phyloP scores from a whole-genome alignment of 1,284 basidiomycete genomes.

The Ustilago tritici region DNA sequence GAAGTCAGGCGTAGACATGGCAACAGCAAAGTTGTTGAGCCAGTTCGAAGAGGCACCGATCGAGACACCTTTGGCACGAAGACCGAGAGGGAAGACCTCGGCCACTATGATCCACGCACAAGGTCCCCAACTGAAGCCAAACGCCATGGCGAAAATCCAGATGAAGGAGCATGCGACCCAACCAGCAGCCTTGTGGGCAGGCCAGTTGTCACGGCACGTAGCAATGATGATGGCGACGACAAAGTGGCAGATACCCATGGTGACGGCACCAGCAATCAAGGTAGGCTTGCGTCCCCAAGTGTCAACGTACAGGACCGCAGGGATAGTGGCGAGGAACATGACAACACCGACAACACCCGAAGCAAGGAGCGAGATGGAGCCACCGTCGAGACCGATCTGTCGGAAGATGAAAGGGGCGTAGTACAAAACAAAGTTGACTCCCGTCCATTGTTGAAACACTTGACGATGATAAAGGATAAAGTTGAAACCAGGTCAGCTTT shows the following conservation, averaged over 20 bases:
- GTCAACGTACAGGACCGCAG: slow-evolving; percentile 48
- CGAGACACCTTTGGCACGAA: slow-evolving; percentile 44
- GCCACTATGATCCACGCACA: slow-evolving; percentile 28
- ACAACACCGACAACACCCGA: slow-evolving; percentile 53
- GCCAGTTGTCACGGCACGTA: slow-evolving; percentile 27
- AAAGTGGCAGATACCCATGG: slow-evolving; percentile 50
- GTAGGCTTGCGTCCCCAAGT: slow-evolving; percentile 54
- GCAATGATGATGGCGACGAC: slow-evolving; percentile 39
- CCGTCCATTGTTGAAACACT: background rate
- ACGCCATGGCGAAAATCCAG: background rate
- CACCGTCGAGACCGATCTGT: slow-evolving; percentile 39
- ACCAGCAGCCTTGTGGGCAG: slow-evolving; percentile 41
- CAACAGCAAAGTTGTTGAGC: slow-evolving; percentile 45
- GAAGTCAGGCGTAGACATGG: slow-evolving; percentile 38
- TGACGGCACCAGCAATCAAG: slow-evolving; percentile 38
- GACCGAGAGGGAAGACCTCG: slow-evolving; percentile 35
- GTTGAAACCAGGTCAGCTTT: background rate
- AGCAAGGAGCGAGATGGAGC: slow-evolving; percentile 20
- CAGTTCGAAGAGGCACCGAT: slow-evolving; percentile 27
- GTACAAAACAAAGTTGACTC: slow-evolving; percentile 49
- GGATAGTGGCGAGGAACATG: slow-evolving; percentile 56
- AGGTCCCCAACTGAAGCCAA: too few species aligned
- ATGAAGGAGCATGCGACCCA: slow-evolving; percentile 36
- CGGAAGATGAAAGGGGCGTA: slow-evolving; percentile 39
- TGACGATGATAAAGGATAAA: too few species aligned